Evolutionary conservation across 805 yeast genomes (phyloP), one percentile per base, ranked within the genome.

Genomic region (Candida manassasensis): DNA sequence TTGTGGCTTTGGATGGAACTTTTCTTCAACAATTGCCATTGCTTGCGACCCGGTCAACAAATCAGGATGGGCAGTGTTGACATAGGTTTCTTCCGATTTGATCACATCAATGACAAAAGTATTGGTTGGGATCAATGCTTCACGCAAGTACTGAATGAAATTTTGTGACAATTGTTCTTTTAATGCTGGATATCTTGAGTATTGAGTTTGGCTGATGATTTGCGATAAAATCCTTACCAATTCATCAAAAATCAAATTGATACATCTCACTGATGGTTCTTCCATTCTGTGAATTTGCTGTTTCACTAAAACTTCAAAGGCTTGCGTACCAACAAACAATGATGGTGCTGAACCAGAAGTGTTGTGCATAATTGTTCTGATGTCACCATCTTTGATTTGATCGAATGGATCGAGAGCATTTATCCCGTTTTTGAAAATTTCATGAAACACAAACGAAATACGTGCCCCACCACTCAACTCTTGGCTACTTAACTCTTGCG

Each of bases 391-490:
- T 63, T 87, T 86, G 51, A 90, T 88, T 61, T 88, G 95, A 57
- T 90, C 97, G 59, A 87, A 93, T 34, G 98, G 98, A 60, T 90
- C 97, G 39, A 90, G 71, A 0, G 96, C 84, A 54, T 78, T 77
- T 37, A 90, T 74, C 65, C 97, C 97, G 58, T 86, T 89, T 55
- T 90, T 82, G 69, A 79, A 90, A 39, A 93, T 84, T 67, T 90
- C 97, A 59, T 90, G 97, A 70, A 90, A 93, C 13, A 90, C 97
- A 69, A 88, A 93, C 19, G 95, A 81, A 43, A 90, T 84, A 73
- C 98, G 84, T 0, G 98, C 98, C 63, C 96, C 98, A 57, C 98
- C 98, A 46, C 95, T 84, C 48, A 93, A 75, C 65, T 93, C 98
- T 52, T 81, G 77, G 7, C 89, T 79, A 6, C 94, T 79, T 45